A percentile compares a stretch with the other conserved stretches of the same genome.
phyloP scores from a whole-genome alignment of 139 green algal genomes.

The Micromonas pusilla region DNA sequence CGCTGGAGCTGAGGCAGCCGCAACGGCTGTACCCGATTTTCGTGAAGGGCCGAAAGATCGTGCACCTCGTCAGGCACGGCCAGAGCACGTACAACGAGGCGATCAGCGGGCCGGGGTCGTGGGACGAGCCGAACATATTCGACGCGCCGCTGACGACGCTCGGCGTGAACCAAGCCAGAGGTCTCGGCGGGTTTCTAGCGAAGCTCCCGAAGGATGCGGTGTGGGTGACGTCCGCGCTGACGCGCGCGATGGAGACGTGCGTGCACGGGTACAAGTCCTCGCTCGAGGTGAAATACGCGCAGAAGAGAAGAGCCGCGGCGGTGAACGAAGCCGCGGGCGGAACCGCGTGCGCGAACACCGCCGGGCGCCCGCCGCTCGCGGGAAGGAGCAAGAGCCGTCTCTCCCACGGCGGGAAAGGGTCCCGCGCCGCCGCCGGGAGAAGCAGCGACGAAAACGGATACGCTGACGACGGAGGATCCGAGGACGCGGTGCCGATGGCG shows the following conservation, averaged over 20 bases:
- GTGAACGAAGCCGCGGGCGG: not conserved
- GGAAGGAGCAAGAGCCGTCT: not conserved
- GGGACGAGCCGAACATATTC: conserved; percentile 56
- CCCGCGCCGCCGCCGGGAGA: no score
- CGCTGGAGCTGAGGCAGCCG: not conserved
- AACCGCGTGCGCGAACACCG: not conserved
- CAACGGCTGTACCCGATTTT: conserved; percentile 56
- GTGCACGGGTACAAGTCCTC: not conserved
- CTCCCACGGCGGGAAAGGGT: not conserved
- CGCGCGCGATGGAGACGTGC: conserved; percentile 56
- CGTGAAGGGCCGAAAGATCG: conserved; percentile 39
- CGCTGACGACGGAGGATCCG: not conserved
- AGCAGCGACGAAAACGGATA: not conserved
- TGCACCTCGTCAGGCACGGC: conserved; percentile 59
- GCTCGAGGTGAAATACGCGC: not conserved
- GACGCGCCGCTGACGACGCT: conserved; percentile 55
- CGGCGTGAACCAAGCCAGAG: conserved; percentile 43
- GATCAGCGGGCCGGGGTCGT: conserved; percentile 30
- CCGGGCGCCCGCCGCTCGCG: no score
- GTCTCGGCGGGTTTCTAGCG: not conserved
- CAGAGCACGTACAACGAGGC: conserved; percentile 57
- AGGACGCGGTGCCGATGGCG: not conserved
- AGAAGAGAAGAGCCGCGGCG: not conserved
- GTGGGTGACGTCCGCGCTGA: conserved; percentile 57
- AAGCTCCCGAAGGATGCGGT: conserved; percentile 42